Conservation (phyloP, 768 basidiomycete genomes). For the Russula sp. region DNA sequence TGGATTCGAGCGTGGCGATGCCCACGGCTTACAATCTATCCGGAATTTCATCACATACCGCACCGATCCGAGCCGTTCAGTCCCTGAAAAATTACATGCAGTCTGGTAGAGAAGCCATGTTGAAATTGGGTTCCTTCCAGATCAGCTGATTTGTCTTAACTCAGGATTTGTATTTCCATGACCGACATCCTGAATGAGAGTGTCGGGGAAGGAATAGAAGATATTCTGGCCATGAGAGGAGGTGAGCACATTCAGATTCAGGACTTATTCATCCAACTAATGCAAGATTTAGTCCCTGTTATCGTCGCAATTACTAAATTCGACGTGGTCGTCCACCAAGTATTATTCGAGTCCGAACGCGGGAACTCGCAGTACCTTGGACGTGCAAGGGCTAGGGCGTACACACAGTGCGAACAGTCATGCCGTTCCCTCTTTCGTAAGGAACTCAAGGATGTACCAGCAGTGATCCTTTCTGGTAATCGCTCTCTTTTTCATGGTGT, state of each 20-base stretch:
- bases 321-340: neutral
- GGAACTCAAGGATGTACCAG: conserved; percentile 4
- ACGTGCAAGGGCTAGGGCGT: neutral
- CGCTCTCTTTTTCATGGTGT: neutral
- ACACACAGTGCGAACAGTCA: neutral
- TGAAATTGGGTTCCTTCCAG: neutral
- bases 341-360: no score
- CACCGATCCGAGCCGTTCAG: neutral
- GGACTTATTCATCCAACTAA: neutral
- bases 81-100: neutral
- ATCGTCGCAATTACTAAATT: conserved; percentile 2
- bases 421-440: neutral
- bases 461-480: conserved; percentile 2
- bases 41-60: neutral
- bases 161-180: neutral
- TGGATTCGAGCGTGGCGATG: neutral
- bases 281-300: neutral
- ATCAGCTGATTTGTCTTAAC: neutral
- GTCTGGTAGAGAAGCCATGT: neutral
- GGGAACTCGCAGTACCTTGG: neutral
- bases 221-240: neutral
- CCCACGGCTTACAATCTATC: neutral
- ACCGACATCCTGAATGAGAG: neutral
- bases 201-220: neutral
- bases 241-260: neutral